Evolutionary conservation across 2,329 filamentous ascomycete species (phyloP).

Genomic region (Aspergillus ibericus): DNA sequence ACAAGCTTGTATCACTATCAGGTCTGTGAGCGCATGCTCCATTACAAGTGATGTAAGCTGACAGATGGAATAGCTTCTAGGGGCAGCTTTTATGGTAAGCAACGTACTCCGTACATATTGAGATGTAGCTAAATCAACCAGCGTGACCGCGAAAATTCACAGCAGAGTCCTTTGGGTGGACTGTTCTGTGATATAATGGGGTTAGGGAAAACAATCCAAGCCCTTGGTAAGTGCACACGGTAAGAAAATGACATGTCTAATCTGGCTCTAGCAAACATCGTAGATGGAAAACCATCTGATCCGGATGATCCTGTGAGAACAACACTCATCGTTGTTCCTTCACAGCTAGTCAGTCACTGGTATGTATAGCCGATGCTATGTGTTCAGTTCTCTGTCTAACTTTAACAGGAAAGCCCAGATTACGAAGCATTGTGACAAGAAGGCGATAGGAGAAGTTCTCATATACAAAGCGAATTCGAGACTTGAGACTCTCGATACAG

Average conservation of each 20-base stretch:
- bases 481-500: conserved; percentile 18
- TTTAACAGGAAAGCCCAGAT: conserved; percentile 32
- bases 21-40: conserved; percentile 15
- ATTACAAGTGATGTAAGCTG: background rate
- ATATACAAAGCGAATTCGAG: conserved; percentile 26
- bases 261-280: conserved; percentile 32
- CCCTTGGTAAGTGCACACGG: conserved; percentile 26
- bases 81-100: conserved; percentile 36
- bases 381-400: background rate
- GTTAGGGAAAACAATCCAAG: conserved; percentile 42
- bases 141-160: conserved; percentile 32
- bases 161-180: conserved; percentile 32
- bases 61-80: conserved; percentile 27
- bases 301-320: conserved; percentile 24
- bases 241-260: background rate
- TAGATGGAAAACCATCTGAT: conserved; percentile 32
- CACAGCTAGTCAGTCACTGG: conserved; percentile 38
- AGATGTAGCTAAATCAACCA: conserved; percentile 19
- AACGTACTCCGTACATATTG: background rate
- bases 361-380: conserved; percentile 9
- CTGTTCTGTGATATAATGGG: conserved; percentile 45
- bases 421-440: conserved; percentile 29
- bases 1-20: conserved; percentile 39
- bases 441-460: conserved; percentile 22
- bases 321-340: conserved; percentile 41